Evolutionary conservation across 2,329 filamentous ascomycete genomes (phyloP), one percentile per base, ranked within the genome.

Genomic region (Fusarium oligoseptatum): DNA sequence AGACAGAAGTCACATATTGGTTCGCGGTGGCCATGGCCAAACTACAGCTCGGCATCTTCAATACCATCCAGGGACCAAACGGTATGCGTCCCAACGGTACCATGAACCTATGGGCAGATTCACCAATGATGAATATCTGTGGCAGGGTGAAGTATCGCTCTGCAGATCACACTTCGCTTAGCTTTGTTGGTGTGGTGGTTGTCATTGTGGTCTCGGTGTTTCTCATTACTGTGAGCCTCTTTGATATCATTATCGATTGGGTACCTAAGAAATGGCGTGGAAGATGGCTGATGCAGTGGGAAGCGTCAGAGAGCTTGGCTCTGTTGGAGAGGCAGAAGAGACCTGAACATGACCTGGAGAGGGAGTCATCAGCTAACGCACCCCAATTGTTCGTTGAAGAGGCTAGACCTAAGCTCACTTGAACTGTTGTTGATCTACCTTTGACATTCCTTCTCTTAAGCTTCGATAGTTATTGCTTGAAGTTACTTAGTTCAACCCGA

Each of bases 1-100:
- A 61, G 27, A 45, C 58, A 8, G 58, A 61, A 34, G n/a, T 61
- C 4, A 61, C 11, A 9, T 34, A 61, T n/a, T 61, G 58, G 58
- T 61, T 61, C 39, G 37, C 24, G 3, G 29, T 61, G 58, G 37
- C 39, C 17, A 45, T 61, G 58, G 58, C 58, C 6, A 41, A 43
- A 9, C 27, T 61, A 20, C 58, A 61, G 9, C 58, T 61, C 24
- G 39, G 43, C 17, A 29, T 61, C 8, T 61, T 45, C n/a, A 36
- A 61, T 20, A 45, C 58, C 27, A 48, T 61, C n/a, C 39, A 61
- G n/a, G 43, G 27, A 14, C 58, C 58, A 6, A 29, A 10, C 9
- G 39, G 24, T 34, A 14, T 61, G 14, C 39, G 20, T 22, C 39
- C 36, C 8, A 34, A 34, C 6, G 9, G 20, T 10, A 29, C 39